Evolutionary conservation across 2,329 filamentous ascomycete species (phyloP).

Genomic region (Penicillium sp.): DNA sequence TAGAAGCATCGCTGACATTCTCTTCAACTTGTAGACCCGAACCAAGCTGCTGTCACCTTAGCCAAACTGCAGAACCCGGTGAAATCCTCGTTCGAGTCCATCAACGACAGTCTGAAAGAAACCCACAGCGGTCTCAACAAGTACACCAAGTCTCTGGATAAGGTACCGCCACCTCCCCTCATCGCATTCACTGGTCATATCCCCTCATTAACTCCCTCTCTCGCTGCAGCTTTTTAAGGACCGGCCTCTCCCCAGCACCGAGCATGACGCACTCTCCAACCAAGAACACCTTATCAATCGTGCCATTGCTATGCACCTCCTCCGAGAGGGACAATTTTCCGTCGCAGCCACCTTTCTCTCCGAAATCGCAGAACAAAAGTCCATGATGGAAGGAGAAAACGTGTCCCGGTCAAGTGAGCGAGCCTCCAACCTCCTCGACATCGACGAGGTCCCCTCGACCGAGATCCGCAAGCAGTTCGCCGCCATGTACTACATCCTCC

Average conservation of each 20-base stretch:
- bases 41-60: slow-evolving; percentile 72
- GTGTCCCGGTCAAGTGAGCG: slow-evolving; percentile 40
- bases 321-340: slow-evolving; percentile 90
- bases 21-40: slow-evolving; percentile 59
- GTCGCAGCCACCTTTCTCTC: slow-evolving; percentile 84
- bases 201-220: neutral
- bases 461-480: slow-evolving; percentile 80
- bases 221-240: slow-evolving; percentile 66
- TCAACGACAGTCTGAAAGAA: slow-evolving; percentile 81
- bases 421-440: slow-evolving; percentile 52
- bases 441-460: slow-evolving; percentile 64
- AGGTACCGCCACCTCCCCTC: slow-evolving; percentile 54
- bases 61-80: slow-evolving; percentile 85
- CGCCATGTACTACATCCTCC: slow-evolving; percentile 88
- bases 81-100: slow-evolving; percentile 76
- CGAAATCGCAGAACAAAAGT: slow-evolving; percentile 63
- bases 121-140: slow-evolving; percentile 80
- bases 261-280: slow-evolving; percentile 77
- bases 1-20: slow-evolving; percentile 14
- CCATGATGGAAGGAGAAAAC: slow-evolving; percentile 36
- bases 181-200: neutral
- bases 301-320: slow-evolving; percentile 93
- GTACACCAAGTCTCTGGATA: slow-evolving; percentile 84
- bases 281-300: slow-evolving; percentile 82
- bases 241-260: slow-evolving; percentile 71